phyloP scores from a whole-genome alignment of 2,329 filamentous ascomycete genomes.

The Xylaria sp. region DNA sequence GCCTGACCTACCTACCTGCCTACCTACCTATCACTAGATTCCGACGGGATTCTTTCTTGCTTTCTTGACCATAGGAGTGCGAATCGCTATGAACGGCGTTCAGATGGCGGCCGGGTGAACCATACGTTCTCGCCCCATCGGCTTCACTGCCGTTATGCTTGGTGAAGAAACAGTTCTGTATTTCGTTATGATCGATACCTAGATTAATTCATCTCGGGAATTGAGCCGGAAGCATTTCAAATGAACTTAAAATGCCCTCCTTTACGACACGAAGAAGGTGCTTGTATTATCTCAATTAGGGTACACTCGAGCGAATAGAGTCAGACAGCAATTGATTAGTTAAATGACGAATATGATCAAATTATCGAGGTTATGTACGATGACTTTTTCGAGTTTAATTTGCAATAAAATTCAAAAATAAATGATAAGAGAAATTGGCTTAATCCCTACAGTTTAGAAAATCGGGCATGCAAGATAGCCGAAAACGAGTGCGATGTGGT shows the following conservation, averaged over 20 bases:
- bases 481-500: conserved; percentile 19
- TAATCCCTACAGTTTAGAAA: background rate
- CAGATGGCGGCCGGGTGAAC: background rate
- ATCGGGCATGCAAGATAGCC: conserved; percentile 4
- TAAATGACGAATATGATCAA: conserved; percentile 2
- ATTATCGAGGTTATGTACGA: conserved; percentile 17
- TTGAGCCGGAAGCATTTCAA: no score
- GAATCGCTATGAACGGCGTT: background rate
- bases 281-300: no score
- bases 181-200: no score
- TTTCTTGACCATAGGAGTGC: background rate
- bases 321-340: background rate
- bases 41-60: background rate
- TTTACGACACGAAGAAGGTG: no score
- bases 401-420: background rate
- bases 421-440: background rate
- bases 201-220: no score
- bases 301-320: no score
- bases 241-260: no score
- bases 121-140: no score
- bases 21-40: no score
- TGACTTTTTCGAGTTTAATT: background rate
- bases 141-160: no score
- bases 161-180: no score
- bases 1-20: background rate